These are phyloP conservation scores for Penicillium bialowiezense DNA, from an alignment of 495 filamentous ascomycete species.

Conservation along the genomic window DNA sequence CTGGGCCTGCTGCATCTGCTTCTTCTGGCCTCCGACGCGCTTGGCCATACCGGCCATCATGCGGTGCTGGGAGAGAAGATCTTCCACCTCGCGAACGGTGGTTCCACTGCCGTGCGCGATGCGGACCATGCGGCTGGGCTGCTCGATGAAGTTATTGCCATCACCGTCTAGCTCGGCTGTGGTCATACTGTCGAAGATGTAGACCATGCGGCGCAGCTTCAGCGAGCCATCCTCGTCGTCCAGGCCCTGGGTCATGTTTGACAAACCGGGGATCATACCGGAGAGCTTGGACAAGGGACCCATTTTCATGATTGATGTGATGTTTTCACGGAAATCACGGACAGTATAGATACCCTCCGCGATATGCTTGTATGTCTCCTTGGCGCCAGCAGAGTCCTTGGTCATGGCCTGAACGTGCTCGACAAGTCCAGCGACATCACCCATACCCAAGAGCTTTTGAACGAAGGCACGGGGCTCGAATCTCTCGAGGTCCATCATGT, in stretches of 20 bases:
- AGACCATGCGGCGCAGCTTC: conserved; percentile 97
- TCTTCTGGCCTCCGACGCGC: conserved; percentile 95
- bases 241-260: conserved; percentile 88
- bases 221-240: conserved; percentile 91
- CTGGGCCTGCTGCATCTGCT: conserved; percentile 93
- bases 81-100: conserved; percentile 90
- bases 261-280: conserved; percentile 96
- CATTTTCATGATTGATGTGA: conserved; percentile 99
- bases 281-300: conserved; percentile 96
- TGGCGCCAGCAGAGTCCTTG: conserved; percentile 71
- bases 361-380: conserved; percentile 99
- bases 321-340: conserved; percentile 90
- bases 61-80: conserved; percentile 92
- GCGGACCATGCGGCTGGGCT: conserved; percentile 91
- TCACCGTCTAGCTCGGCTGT: conserved; percentile 90
- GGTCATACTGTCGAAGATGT: conserved; percentile 98
- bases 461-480: conserved; percentile 92
- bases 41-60: conserved; percentile 99
- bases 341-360: conserved; percentile 94
- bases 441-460: conserved; percentile 91
- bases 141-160: conserved; percentile 88
- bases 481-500: conserved; percentile 90
- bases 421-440: conserved; percentile 90
- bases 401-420: conserved; percentile 98
- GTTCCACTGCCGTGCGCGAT: conserved; percentile 89